These are phyloP conservation scores for Rhizomucor pusillus DNA, from an alignment of 371 early-diverging fungal genomes.

Conservation along the genomic window DNA sequence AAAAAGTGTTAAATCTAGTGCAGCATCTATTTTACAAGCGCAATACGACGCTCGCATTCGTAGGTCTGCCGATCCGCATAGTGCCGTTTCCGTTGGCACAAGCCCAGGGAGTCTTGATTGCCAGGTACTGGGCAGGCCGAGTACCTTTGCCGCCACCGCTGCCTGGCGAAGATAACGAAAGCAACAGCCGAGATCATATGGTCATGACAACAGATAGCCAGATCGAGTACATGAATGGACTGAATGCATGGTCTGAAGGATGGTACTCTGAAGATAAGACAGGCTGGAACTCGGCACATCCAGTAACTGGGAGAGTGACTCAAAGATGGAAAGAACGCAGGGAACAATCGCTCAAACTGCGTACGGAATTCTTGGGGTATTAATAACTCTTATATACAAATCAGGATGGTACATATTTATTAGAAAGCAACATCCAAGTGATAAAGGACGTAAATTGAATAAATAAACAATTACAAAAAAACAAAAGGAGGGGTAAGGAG, in stretches of 20 bases:
- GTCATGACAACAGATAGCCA: conserved; percentile 10
- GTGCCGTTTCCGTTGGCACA: conserved; percentile 57
- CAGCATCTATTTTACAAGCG: conserved; percentile 44
- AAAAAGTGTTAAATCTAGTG: conserved; percentile 46
- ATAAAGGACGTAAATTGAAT: too few relatives aligned
- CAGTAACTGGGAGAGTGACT: conserved; percentile 24
- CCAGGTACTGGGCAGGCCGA: conserved; percentile 33
- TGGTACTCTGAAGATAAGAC: background rate
- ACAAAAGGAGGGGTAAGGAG: too few relatives aligned
- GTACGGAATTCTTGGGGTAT: conserved; percentile 34
- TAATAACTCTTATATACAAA: conserved; percentile 9
- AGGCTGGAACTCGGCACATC: conserved; percentile 19
- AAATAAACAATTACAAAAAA: too few relatives aligned
- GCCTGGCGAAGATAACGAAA: conserved; percentile 6
- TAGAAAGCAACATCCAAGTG: background rate
- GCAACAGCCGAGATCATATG: conserved; percentile 14
- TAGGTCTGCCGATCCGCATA: conserved; percentile 55
- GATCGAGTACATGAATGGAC: conserved; percentile 25
- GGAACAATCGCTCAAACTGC: conserved; percentile 16
- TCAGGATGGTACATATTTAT: background rate
- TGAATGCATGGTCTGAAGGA: conserved; percentile 40
- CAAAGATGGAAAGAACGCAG: conserved; percentile 26
- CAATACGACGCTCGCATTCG: conserved; percentile 55
- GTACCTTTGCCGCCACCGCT: conserved; percentile 2
- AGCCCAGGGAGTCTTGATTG: conserved; percentile 46